These are phyloP conservation scores for Nematodospora valgi DNA, from an alignment of 805 yeast species.

Conservation along the genomic window DNA sequence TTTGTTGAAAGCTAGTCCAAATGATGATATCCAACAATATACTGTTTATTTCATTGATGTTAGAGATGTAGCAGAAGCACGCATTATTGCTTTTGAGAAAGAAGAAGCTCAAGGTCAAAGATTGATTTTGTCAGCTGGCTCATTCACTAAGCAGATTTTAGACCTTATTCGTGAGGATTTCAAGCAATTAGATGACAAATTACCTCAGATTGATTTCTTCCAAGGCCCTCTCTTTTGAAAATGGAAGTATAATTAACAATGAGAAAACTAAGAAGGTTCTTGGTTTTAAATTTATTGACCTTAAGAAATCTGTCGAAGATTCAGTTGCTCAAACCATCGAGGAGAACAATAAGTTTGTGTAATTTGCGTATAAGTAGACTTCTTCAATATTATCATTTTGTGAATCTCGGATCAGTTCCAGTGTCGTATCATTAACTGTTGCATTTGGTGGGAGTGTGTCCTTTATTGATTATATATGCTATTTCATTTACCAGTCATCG, in stretches of 20 bases:
- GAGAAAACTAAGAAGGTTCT: constrained; percentile 30
- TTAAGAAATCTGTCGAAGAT: constrained; percentile 39
- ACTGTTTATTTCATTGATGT: constrained; percentile 45
- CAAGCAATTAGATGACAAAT: constrained; percentile 40
- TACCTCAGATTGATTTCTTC: constrained; percentile 42
- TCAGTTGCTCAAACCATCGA: constrained; percentile 30
- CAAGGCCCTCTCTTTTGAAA: too few relatives aligned
- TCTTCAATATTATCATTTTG: too few relatives aligned
- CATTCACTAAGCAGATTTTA: constrained; percentile 19
- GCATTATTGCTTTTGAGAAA: constrained; percentile 47
- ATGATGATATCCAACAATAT: constrained; percentile 17
- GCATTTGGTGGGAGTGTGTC: too few relatives aligned
- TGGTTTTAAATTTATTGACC: constrained; percentile 31
- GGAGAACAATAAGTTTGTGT: not conserved
- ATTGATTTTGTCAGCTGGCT: constrained; percentile 17
- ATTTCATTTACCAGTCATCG: too few relatives aligned
- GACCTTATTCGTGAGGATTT: constrained; percentile 24
- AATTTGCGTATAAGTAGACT: too few relatives aligned
- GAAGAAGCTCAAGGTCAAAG: constrained; percentile 14
- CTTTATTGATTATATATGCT: too few relatives aligned
- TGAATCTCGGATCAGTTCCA: too few relatives aligned
- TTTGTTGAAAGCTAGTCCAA: constrained; percentile 28
- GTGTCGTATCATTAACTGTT: too few relatives aligned
- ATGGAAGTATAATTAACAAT: constrained; percentile 24
- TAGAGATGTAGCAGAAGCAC: constrained; percentile 62